phyloP scores from a whole-genome alignment of 208 protist genomes.

The Hexamita inflata region DNA sequence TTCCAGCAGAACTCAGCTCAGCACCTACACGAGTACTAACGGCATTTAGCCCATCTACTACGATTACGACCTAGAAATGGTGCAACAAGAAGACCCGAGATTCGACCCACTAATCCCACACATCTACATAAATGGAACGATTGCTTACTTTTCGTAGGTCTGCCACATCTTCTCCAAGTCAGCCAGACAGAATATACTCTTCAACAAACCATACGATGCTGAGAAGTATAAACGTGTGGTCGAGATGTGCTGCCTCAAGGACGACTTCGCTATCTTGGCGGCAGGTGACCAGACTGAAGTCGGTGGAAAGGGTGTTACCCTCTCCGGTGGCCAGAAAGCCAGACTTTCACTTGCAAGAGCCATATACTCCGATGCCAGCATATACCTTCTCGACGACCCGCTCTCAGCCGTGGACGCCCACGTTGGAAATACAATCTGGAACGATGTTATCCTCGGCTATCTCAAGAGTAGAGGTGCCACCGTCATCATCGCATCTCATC shows the following conservation, averaged over 20 bases:
- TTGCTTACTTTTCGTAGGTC: conserved; percentile 30
- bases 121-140: conserved; percentile 16
- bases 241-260: conserved; percentile 30
- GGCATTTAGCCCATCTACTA: not conserved
- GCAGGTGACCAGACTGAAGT: conserved; percentile 48
- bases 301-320: conserved; percentile 62
- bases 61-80: not conserved
- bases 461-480: conserved; percentile 38
- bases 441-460: conserved; percentile 35
- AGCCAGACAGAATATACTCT: conserved; percentile 47
- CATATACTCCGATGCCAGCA: conserved; percentile 42
- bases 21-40: not conserved
- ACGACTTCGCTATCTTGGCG: conserved; percentile 29
- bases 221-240: conserved; percentile 31
- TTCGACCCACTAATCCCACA: not conserved
- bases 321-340: conserved; percentile 60
- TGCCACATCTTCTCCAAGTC: conserved; percentile 41
- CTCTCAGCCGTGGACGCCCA: conserved; percentile 43
- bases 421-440: conserved; percentile 36
- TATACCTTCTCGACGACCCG: conserved; percentile 47
- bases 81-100: not conserved
- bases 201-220: conserved; percentile 35
- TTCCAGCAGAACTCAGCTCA: not conserved
- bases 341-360: conserved; percentile 53
- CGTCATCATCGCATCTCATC: conserved; percentile 47